Evolutionary conservation across 768 basidiomycete genomes (phyloP), one percentile per base, ranked within the genome.

Genomic region (Crepidotus variabilis): DNA sequence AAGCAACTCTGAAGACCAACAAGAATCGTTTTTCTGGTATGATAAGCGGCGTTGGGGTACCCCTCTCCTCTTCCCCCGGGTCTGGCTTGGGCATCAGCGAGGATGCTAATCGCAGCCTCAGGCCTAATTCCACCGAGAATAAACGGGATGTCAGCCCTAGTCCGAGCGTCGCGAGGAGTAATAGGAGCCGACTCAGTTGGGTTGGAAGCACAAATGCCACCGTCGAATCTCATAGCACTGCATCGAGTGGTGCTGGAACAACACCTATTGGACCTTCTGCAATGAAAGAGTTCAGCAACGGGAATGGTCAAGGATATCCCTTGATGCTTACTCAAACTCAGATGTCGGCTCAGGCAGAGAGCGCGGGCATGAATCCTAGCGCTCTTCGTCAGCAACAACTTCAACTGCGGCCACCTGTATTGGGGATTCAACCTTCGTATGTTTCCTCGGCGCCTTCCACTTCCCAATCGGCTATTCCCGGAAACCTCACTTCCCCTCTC

Each of bases 351-450:
- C 21, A 22, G 22, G 51, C 35, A 18, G 34, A 18, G 24, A 43
- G 6, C 22, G 20, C 2, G 20, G 51, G 32, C 18, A 53, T 53
- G 43, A 32, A n/a, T 46, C 36, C 2, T 8, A 66, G 18, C 62
- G 70, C 46, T 63, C 70, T n/a, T 46, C 66, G 8, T 56, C 72
- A 57, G 64, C 72, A 47, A 54, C 65, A 58, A 64, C 64, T 64
- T 54, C 71, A 60, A 56, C 69, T 61, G 2, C 71, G 77, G 1
- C 77, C 76, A 2, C 75, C 76, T 5, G 66, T 78, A 1, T 78
- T 92, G 2, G 90, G 89, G 21, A 82, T 91, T 49, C 85, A 90
- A 58, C 80, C 90, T 2, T 76, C 78, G 0, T 75, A 87, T 18
- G 82, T 81, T 47, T 81, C 86, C 14, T 75, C 81, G 4, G 60